Evolutionary conservation across 2,329 filamentous ascomycete genomes (phyloP), one percentile per base, ranked within the genome.

Genomic region (Fusarium sp.): DNA sequence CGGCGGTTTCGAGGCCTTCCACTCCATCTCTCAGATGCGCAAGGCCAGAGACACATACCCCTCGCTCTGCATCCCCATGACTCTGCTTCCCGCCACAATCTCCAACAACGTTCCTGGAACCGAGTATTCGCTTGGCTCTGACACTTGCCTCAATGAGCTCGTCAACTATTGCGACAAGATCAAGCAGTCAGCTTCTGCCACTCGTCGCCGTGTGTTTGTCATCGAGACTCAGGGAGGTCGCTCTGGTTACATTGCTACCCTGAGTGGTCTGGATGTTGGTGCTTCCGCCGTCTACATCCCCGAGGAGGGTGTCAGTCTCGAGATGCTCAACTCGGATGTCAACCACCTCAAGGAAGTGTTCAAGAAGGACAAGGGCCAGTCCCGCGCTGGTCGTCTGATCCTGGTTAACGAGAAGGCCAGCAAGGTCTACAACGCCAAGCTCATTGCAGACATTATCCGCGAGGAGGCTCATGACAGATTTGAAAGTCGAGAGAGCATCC

Each of bases 41-140:
- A 91, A 94, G 85, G 95, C 93, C 15, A 89, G 95, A 65, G 89
- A 91, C 38, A 85, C 94, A 70, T 98, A 94, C 84, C 91, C 94
- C 12, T 92, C 93, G 1, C 93, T 99, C 81, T 95, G 94, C 83
- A 98, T 99, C 73, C 97, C 97, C 22, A 94, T 98, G 88, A 90
- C 93, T 63, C 89, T 98, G 47, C 88, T 99, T 30, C 97, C 97
- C 0, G 97, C 97, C n/a, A 99, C 97, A 11, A 96, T 99, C 77
- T 98, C 95, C 75, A 99, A 99, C 88, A 99, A 99, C 82, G 97
- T 99, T 6, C 97, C 97, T 0, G 97, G 97, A 43, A 98, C 96
- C 0, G 97, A 99, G 84, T 98, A 98, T 86, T 98, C 95, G 2
- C 90, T 99, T 54, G 97, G 97, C 50, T 98, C 95, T 35, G 97